Evolutionary conservation across 768 basidiomycete species (phyloP).

Genomic region (Boletellus ananas): DNA sequence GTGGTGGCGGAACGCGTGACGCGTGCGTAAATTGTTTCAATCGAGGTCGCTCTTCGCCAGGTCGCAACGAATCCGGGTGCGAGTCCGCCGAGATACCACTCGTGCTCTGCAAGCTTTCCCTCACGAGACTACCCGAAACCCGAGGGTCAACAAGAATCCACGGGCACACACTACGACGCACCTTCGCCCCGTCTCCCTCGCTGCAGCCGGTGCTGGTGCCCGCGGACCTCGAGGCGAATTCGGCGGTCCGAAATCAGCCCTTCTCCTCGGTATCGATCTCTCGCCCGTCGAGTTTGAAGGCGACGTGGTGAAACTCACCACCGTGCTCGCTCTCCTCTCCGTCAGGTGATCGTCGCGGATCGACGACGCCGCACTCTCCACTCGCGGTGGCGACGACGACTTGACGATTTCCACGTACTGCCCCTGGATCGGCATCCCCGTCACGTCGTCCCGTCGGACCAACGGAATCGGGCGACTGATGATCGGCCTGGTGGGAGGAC

Average conservation of each 20-base stretch:
- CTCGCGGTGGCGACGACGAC: slow-evolving; percentile 8
- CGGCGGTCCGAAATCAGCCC: slow-evolving; percentile 68
- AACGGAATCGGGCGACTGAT: slow-evolving; percentile 60
- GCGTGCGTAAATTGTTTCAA: slow-evolving; percentile 71
- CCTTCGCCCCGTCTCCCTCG: slow-evolving; percentile 24
- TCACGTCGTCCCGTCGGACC: slow-evolving; percentile 15
- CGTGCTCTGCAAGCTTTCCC: slow-evolving; percentile 52
- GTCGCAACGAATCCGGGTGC: slow-evolving; percentile 30
- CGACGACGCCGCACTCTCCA: slow-evolving; percentile 29
- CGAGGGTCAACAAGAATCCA: slow-evolving; percentile 18
- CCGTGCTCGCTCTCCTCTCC: slow-evolving; percentile 36
- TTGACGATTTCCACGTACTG: slow-evolving; percentile 32
- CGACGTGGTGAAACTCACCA: slow-evolving; percentile 48
- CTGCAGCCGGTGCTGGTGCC: slow-evolving; percentile 16
- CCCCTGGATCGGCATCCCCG: slow-evolving; percentile 28
- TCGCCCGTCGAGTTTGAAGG: slow-evolving; percentile 64
- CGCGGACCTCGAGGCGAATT: slow-evolving; percentile 40
- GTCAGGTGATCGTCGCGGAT: slow-evolving; percentile 37
- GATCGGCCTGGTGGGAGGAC: slow-evolving; percentile 40
- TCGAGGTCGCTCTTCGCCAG: slow-evolving; percentile 45
- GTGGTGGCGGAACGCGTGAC: slow-evolving; percentile 62
- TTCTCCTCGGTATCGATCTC: slow-evolving; percentile 61
- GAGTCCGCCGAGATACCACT: slow-evolving; percentile 36
- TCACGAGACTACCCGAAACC: slow-evolving; percentile 35
- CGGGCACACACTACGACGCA: slow-evolving; percentile 4